Base-by-base conservation (phyloP, 208 protist genomes). In the Wallacemonas sp. region DNA sequence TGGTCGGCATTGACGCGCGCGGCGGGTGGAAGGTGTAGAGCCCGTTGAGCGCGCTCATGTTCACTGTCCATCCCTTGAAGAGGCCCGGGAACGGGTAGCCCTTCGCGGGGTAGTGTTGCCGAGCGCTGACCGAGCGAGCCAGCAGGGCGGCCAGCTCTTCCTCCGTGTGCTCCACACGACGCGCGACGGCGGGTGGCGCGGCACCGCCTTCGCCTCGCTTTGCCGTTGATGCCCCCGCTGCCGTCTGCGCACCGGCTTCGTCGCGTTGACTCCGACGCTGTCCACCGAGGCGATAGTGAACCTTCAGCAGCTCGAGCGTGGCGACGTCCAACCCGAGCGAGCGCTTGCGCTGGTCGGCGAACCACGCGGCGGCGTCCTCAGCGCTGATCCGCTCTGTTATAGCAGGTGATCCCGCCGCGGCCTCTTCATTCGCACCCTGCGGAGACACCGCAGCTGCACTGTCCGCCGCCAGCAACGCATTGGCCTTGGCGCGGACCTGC, bases 331-430 rank as follows among this genome's bases (percentile, higher is more conserved):
- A 68, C 10, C 73, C 78, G 27, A 76, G 67, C 57, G 81, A 39
- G 50, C 89, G 85, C 33, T 64, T 68, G 6, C 85, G 83, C 73
- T 95, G 89, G 46, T 92, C 84, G 9, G 42, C 45, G 4, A 83
- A 62, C 86, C 89, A 95, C 29, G 42, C 59, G 24, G 83, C 65
- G 17, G 71, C 79, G 21, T 58, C 42, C 41, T 73, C 66, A 3
- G 48, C 58, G 24, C 24, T 66, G 9, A 46, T 22, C 55, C 5
- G 3, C 33, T 48, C 21, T 6, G 34, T 8, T 22, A 5, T 44
- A 17, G 13, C 24, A n/a, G 32, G 12, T 13, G 10, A 8, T 10
- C 8, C 21, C 27, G n/a, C 5, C 46, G 21, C 3, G 10, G 5
- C 30, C 6, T n/a, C n/a, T 32, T 19, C 50, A 4, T 26, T 8